Percentiles rank a stretch among this genome's conserved stretches.
These are phyloP conservation scores for Microdochium bolleyi DNA, from an alignment of 2,329 filamentous ascomycete species.

Conservation along the genomic window DNA sequence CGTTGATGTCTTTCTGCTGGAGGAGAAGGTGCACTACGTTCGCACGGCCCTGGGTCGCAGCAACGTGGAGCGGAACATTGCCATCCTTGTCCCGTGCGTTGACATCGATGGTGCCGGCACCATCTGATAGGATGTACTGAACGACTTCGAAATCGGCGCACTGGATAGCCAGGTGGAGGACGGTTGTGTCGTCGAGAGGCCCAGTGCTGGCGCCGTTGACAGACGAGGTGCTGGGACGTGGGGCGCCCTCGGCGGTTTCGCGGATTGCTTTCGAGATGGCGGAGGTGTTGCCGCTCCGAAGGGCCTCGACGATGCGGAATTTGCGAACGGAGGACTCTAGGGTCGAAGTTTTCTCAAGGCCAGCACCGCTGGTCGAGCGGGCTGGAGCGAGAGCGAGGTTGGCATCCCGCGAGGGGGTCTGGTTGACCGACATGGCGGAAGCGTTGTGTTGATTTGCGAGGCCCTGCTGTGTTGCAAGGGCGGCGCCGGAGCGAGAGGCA, in stretches of 20 bases:
- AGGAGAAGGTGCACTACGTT: constrained; percentile 78
- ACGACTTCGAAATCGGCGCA: constrained; percentile 90
- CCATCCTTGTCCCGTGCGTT: constrained; percentile 90
- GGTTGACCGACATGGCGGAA: constrained; percentile 3
- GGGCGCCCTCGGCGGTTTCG: constrained; percentile 47
- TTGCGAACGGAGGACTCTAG: constrained; percentile 93
- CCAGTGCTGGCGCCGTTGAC: constrained; percentile 31
- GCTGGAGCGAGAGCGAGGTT: constrained; percentile 3
- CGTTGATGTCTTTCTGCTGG: constrained; percentile 77
- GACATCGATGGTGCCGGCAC: constrained; percentile 62
- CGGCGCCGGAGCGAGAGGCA: not conserved
- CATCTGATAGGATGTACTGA: constrained; percentile 83
- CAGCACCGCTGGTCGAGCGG: constrained; percentile 17
- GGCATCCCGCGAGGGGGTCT: not conserved
- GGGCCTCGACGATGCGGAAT: constrained; percentile 87
- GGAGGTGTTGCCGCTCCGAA: constrained; percentile 83
- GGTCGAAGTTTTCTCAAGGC: constrained; percentile 37
- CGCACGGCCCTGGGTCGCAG: constrained; percentile 71
- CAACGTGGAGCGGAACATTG: constrained; percentile 87
- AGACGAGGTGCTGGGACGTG: constrained; percentile 50
- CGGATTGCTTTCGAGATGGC: constrained; percentile 82
- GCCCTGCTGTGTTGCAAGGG: not conserved
- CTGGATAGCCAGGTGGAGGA: constrained; percentile 89
- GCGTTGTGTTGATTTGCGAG: constrained; percentile 3
- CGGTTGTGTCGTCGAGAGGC: constrained; percentile 71